Evolutionary conservation across 2,329 filamentous ascomycete genomes (phyloP), one percentile per base, ranked within the genome.

Genomic region (Xylariaceae sp.): DNA sequence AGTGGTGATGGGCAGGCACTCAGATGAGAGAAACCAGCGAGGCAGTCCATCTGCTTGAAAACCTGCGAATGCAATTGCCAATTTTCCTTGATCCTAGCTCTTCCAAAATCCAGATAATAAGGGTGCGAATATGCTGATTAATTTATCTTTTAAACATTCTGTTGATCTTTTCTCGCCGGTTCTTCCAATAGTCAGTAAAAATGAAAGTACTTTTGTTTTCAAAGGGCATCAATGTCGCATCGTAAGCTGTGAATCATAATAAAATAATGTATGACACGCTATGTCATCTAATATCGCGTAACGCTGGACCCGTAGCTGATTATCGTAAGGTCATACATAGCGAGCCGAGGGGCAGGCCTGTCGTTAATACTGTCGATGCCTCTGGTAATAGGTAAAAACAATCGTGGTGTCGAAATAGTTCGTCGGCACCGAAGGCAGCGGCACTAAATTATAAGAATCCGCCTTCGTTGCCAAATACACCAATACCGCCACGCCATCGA

Each of bases 401-500:
- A 4, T 19, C 21, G 36, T 12, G 13, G 18, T 5, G 21, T 39
- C 36, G 18, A 9, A 41, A 41, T 12, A 22, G 39, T 9, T 43
- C 22, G 21, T 16, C 41, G 5, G 34, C 19, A 34, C 37, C 13
- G 42, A n/a, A 15, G 18, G 22, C 16, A 10, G 37, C 13, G 9
- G 10, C 15, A 26, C 9, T 18, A 9, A 48, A 57, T 77, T 65
- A 84, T 37, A 83, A 63, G 61, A 84, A 81, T 18, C 77, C 78
- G 32, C 80, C 78, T 41, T 85, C 81, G 50, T 64, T 65, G 16
- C 74, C 74, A 46, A 81, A 74, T 12, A 83, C 76, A 29, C 79
- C 78, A 29, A 83, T 75, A 57, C 78, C 81, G 21, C 78, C 76
- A 32, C 80, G 76, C 80, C 80, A 84, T 56, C 75, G 74, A 62